Percentiles rank a stretch among this genome's conserved stretches.
Evolutionary conservation across 208 protist species (phyloP).

Genomic region (Crithidia bombi): DNA sequence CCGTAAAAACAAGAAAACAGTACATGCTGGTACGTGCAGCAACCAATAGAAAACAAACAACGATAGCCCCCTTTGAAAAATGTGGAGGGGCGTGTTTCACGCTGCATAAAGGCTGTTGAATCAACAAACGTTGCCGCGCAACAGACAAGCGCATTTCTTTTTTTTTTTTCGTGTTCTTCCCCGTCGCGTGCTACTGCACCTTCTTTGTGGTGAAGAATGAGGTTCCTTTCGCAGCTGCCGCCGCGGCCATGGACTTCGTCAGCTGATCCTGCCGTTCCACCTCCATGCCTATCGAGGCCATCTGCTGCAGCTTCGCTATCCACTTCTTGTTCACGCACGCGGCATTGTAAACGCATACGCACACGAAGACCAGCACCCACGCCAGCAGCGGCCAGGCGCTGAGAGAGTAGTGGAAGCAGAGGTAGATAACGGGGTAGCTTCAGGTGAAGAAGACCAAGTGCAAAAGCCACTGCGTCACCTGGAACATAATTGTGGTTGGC

Average conservation of each 20-base stretch:
- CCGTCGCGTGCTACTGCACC: conserved; percentile 7
- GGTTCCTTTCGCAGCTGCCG: conserved; percentile 5
- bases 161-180: no score
- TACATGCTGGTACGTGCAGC: no score
- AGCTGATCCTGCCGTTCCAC: conserved; percentile 34
- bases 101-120: no score
- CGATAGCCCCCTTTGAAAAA: no score
- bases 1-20: no score
- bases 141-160: background rate
- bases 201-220: background rate
- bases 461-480: conserved; percentile 52
- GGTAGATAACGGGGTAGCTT: conserved; percentile 49
- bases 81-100: no score
- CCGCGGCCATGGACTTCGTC: conserved; percentile 28
- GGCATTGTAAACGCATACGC: conserved; percentile 62
- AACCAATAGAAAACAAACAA: no score
- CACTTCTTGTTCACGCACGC: conserved; percentile 57
- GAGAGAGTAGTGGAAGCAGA: conserved; percentile 49
- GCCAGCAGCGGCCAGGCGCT: conserved; percentile 53
- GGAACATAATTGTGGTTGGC: conserved; percentile 57
- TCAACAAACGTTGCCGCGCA: no score
- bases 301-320: conserved; percentile 57
- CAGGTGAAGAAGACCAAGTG: conserved; percentile 59
- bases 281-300: conserved; percentile 44
- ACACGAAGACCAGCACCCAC: conserved; percentile 38